phyloP scores from a whole-genome alignment of 2,329 filamentous ascomycete genomes.

The Claviceps sp. region DNA sequence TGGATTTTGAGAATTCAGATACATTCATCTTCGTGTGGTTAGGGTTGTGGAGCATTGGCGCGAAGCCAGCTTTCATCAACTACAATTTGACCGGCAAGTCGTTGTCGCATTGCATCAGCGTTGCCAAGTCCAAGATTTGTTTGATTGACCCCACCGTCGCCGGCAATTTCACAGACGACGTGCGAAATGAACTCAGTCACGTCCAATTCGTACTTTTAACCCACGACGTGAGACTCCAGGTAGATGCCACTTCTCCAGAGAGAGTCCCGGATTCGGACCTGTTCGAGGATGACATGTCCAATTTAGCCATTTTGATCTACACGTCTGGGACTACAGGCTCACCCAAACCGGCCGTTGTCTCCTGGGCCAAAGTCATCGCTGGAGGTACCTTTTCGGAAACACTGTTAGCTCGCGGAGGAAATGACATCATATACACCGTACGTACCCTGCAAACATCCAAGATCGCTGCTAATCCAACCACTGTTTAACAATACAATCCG shows the following conservation, averaged over 20 bases:
- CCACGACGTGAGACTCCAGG: constrained; percentile 40
- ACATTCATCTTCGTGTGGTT: constrained; percentile 62
- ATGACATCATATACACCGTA: constrained; percentile 59
- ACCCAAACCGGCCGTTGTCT: constrained; percentile 65
- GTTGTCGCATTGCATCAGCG: constrained; percentile 59
- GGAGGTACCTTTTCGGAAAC: constrained; percentile 23
- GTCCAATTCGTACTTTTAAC: constrained; percentile 51
- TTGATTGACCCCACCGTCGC: constrained; percentile 52
- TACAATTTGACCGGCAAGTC: constrained; percentile 65
- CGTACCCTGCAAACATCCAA: constrained; percentile 24
- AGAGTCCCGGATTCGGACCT: constrained; percentile 47
- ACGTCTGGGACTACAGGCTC: constrained; percentile 78
- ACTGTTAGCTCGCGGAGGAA: constrained; percentile 43
- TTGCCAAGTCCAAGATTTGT: constrained; percentile 52
- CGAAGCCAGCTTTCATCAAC: constrained; percentile 75
- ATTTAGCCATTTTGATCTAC: constrained; percentile 65
- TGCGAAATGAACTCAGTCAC: constrained; percentile 33
- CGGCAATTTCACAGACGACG: constrained; percentile 42
- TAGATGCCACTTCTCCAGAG: constrained; percentile 34
- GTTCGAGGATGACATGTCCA: constrained; percentile 32
- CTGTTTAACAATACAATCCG: background rate
- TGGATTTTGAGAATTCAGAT: constrained; percentile 74
- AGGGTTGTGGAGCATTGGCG: constrained; percentile 72
- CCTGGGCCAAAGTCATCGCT: constrained; percentile 52
- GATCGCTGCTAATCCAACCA: background rate